Evolutionary conservation across 331 rosid species (phyloP).

Genomic region (Acacia pycnantha): DNA sequence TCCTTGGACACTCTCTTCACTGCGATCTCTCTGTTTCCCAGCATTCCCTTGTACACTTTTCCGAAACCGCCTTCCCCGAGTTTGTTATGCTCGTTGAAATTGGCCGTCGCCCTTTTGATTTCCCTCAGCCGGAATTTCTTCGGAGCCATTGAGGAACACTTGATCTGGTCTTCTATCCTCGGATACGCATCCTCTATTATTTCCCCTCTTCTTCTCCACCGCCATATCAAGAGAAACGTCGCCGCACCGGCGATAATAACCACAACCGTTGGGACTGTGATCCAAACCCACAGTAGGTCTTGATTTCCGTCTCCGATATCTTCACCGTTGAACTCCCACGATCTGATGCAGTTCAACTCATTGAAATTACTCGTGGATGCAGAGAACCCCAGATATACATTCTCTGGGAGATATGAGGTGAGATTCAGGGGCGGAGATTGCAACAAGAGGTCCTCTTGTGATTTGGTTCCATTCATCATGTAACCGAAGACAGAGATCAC

Average conservation of each 20-base stretch:
- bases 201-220: neutral
- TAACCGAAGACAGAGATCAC: neutral
- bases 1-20: constrained; percentile 49
- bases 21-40: constrained; percentile 34
- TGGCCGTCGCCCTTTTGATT: neutral
- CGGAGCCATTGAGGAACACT: neutral
- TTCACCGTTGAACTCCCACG: constrained; percentile 2
- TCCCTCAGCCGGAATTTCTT: neutral
- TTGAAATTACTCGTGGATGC: neutral
- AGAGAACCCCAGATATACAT: constrained; percentile 10
- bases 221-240: neutral
- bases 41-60: neutral
- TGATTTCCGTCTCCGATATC: neutral
- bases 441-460: neutral
- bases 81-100: neutral
- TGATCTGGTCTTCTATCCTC: constrained; percentile 16
- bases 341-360: constrained; percentile 3
- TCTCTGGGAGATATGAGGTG: neutral
- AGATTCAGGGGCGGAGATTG: neutral
- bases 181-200: neutral
- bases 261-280: neutral
- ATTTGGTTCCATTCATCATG: constrained; percentile 6
- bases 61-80: constrained; percentile 14
- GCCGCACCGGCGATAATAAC: neutral
- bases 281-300: neutral